Evolutionary conservation across 352 stramenopile species (phyloP), one percentile per base, ranked within the genome.

Genomic region (Phytophthora citricola): DNA sequence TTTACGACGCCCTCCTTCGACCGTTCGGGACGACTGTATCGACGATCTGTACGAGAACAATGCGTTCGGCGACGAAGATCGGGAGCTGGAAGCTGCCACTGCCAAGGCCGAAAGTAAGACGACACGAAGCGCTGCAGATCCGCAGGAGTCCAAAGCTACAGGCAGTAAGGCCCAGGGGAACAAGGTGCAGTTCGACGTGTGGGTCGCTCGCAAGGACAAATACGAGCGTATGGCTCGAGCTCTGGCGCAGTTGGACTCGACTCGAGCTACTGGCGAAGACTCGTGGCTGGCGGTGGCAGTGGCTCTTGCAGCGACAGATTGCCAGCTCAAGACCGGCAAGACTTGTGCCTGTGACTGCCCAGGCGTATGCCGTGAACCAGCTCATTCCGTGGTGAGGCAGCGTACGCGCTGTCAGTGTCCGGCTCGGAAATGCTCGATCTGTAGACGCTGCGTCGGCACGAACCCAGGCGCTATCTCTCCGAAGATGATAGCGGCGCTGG

Each of bases 191-290:
- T 95, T 97, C 53, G 76, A 93, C 32, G 76, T 91, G 10, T 97
- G 87, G 87, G 86, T 97, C 11, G 79, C 79, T 6, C 83, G 85
- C 27, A 95, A 97, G 57, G 89, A 97, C 72, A 94, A 93, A 59
- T 95, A 93, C 54, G 88, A 95, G 65, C 82, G 85, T 24, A 90
- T 89, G 48, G 77, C 87, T 10, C 58, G 71, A 22, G 72, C 89
- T 38, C 69, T 97, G 11, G 48, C 64, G 17, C 65, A 91, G 40
- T 66, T 97, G 17, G 89, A 92, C 63, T 82, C 75, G 4, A 72
- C 89, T 22, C 85, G 90, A 40, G 83, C 83, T 11, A 63, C 59
- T 11, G 58, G 79, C 5, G 76, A 91, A 29, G 73, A 84, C 29
- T 69, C 86, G 10, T 96, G 87, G 85, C 66, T 95, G 32, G 79